phyloP scores from a whole-genome alignment of 805 yeast genomes.

The Maudiozyma pseudohumilis region DNA sequence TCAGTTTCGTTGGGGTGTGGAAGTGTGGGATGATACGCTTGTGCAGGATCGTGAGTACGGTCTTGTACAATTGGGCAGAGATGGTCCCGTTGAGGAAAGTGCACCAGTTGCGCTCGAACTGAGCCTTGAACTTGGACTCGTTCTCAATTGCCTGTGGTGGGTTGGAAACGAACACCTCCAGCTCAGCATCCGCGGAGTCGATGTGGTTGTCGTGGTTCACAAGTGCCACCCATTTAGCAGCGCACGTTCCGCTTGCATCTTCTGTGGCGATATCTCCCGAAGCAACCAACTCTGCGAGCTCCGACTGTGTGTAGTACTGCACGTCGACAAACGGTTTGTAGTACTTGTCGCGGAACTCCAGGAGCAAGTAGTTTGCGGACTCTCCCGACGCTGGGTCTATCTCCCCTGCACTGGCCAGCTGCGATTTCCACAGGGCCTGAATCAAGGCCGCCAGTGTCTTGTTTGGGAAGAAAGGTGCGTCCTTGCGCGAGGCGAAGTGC shows the following conservation, averaged over 20 bases:
- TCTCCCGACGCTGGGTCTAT: slow-evolving; percentile 37
- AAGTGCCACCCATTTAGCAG: slow-evolving; percentile 33
- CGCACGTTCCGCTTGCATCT: slow-evolving; percentile 13
- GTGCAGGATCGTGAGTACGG: slow-evolving; percentile 61
- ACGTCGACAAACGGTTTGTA: slow-evolving; percentile 62
- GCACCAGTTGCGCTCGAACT: slow-evolving; percentile 65
- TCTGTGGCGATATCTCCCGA: slow-evolving; percentile 14
- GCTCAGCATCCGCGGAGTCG: slow-evolving; percentile 24
- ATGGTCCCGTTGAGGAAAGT: slow-evolving; percentile 42
- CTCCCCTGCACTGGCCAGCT: slow-evolving; percentile 23
- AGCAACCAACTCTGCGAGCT: slow-evolving; percentile 28
- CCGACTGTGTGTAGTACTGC: slow-evolving; percentile 60
- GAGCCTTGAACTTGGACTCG: slow-evolving; percentile 42
- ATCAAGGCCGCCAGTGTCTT: slow-evolving; percentile 38
- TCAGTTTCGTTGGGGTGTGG: slow-evolving; percentile 67
- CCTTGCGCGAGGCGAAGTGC: slow-evolving; percentile 38
- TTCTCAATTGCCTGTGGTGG: slow-evolving; percentile 39
- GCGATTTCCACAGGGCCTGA: slow-evolving; percentile 29
- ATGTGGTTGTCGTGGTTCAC: slow-evolving; percentile 29
- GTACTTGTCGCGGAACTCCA: slow-evolving; percentile 48
- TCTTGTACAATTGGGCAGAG: slow-evolving; percentile 50
- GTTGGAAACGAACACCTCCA: slow-evolving; percentile 32
- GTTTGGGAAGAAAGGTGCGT: slow-evolving; percentile 57
- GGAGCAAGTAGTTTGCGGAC: slow-evolving; percentile 36
- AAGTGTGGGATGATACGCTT: slow-evolving; percentile 76